Conservation (phyloP, 2,329 filamentous ascomycete genomes). For the Lasiodiplodia theobromae region DNA sequence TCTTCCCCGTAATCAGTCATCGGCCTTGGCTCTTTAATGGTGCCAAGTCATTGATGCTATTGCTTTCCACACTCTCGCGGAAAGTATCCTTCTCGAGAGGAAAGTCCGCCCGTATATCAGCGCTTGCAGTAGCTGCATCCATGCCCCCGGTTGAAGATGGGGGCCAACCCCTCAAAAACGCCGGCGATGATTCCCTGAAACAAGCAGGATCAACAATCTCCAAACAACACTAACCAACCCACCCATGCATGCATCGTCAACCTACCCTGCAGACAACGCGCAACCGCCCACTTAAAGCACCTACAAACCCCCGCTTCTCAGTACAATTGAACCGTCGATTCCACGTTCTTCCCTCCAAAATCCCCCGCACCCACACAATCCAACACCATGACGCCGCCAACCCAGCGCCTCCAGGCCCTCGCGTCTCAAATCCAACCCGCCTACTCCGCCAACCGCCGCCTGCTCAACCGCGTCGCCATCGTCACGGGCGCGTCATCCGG, state of each 20-base stretch:
- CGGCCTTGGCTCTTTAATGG: background rate
- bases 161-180: background rate
- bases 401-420: background rate
- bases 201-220: background rate
- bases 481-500: conserved; percentile 43
- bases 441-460: background rate
- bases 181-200: background rate
- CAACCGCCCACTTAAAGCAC: too few relatives aligned
- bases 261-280: background rate
- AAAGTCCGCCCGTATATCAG: background rate
- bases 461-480: conserved; percentile 36
- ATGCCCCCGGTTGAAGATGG: background rate
- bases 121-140: background rate
- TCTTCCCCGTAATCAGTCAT: background rate
- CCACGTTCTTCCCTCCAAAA: too few relatives aligned
- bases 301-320: too few relatives aligned
- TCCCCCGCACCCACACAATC: background rate
- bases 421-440: background rate
- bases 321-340: too few relatives aligned
- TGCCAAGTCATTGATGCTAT: background rate
- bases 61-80: background rate
- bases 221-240: background rate
- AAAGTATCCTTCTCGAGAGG: background rate
- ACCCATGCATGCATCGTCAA: background rate
- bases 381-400: background rate